phyloP scores from a whole-genome alignment of 139 green algal genomes.

The Tetraselmis chui region DNA sequence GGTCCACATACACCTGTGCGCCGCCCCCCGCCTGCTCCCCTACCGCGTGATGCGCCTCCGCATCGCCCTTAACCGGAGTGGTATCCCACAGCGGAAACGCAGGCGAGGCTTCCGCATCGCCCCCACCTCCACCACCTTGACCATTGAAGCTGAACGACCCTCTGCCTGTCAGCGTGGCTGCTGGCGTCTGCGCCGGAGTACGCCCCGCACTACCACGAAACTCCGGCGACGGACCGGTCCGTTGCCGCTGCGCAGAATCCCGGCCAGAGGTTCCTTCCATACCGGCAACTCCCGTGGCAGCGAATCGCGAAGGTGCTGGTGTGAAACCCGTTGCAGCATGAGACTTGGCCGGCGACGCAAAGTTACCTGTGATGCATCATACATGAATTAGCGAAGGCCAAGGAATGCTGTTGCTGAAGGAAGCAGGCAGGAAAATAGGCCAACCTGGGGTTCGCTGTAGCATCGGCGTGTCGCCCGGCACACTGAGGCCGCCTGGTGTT shows the following conservation, averaged over 20 bases:
- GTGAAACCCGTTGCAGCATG: not conserved
- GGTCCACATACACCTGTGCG: not conserved
- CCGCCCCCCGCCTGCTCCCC: not conserved
- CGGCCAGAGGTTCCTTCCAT: no score
- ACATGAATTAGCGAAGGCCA: no score
- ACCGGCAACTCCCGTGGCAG: no score
- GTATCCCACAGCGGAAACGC: not conserved
- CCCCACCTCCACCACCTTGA: not conserved
- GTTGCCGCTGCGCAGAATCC: no score
- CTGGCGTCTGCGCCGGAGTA: not conserved
- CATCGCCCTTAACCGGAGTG: not conserved
- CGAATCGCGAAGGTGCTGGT: not conserved
- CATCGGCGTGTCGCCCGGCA: no score
- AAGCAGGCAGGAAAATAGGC: no score
- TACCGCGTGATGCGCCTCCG: not conserved
- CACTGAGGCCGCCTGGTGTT: no score
- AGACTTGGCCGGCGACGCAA: not conserved
- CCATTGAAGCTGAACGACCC: not conserved
- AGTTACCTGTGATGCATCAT: no score
- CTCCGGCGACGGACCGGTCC: no score
- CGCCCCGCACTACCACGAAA: no score
- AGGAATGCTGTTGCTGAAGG: no score
- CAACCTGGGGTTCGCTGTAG: no score
- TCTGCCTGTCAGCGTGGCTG: not conserved
- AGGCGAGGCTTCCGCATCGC: not conserved